Evolutionary conservation across 2,329 filamentous ascomycete species (phyloP), one percentile per base, ranked within the genome.

Genomic region (Pyricularia pennisetigena): DNA sequence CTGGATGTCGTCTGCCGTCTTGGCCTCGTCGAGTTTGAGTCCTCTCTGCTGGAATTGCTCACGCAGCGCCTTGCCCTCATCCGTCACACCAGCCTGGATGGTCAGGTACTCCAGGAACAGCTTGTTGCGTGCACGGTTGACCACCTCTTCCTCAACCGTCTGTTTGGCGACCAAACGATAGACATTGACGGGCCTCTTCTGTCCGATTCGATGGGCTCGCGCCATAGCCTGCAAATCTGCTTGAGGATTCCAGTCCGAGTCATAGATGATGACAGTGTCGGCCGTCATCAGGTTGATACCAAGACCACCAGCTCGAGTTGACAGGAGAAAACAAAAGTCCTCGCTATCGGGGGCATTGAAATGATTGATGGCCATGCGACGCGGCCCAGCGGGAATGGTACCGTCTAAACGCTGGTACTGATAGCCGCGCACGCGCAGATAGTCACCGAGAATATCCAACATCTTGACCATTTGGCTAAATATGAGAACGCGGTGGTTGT

Each of bases 401-500:
- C 95, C 95, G 76, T 99, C 95, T 8, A 99, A 86, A 23, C 95
- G 88, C 76, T 99, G 96, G 75, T 95, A 98, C 69, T 95, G 89
- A 78, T 98, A 96, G n/a, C 94, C 93, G 71, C 95, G 90, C 67
- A 95, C 86, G 67, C 93, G 91, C 72, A 98, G 87, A 76, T 99
- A 99, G 74, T 99, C 94, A 64, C 93, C 92, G 1, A 99, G 84
- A 67, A 99, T 95, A 75, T 99, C 94, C 26, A 99, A 86, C 91
- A 99, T 98, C 76, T 93, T 96, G 49, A 99, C 96, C 95, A 99
- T 99, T 77, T 99, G 95, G 77, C 94, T 98, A 82, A 99, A 99
- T 72, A 99, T 98, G 71, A 99, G 82, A 14, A 99, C 96, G 68
- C 95, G 92, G 78, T 99, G 95, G 65, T 92, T 93, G 75, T 99